A percentile compares a stretch with the other conserved stretches of the same genome.
Evolutionary conservation across 352 stramenopile genomes (phyloP).

Genomic region (Globisporangium abappressorium): DNA sequence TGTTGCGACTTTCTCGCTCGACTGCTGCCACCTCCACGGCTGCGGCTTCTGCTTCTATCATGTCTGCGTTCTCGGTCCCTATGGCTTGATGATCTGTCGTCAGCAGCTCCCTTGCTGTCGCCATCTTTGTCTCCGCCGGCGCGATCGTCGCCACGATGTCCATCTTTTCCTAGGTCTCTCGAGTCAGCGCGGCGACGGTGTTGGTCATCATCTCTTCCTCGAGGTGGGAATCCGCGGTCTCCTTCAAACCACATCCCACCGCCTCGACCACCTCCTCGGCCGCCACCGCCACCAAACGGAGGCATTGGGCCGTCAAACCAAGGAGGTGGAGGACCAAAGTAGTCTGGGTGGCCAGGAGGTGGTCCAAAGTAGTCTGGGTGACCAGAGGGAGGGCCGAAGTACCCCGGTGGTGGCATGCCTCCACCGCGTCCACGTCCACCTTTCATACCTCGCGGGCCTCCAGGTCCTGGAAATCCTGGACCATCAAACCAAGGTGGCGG

Average conservation of each 20-base stretch:
- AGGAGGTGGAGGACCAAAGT: conserved; percentile 62
- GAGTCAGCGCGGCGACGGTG: conserved; percentile 43
- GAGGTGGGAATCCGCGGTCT: conserved; percentile 31
- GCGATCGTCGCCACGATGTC: conserved; percentile 14
- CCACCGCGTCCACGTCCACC: conserved; percentile 46
- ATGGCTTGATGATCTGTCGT: background rate
- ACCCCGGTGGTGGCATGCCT: conserved; percentile 59
- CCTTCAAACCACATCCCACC: conserved; percentile 45
- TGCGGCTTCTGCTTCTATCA: conserved; percentile 40
- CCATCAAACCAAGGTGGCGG: conserved; percentile 79
- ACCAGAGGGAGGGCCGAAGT: conserved; percentile 57
- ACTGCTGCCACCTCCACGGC: conserved; percentile 27
- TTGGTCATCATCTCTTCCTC: conserved; percentile 40
- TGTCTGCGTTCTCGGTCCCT: conserved; percentile 21
- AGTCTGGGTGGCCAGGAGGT: conserved; percentile 69
- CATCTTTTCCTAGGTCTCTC: conserved; percentile 36
- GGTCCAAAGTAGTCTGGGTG: conserved; percentile 70
- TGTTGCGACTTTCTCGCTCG: conserved; percentile 15
- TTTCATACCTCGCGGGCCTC: conserved; percentile 30
- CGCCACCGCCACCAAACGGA: conserved; percentile 45
- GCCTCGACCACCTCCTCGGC: conserved; percentile 33
- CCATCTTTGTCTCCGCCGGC: conserved; percentile 22
- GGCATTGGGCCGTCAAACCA: conserved; percentile 69
- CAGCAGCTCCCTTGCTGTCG: conserved; percentile 21
- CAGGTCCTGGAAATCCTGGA: conserved; percentile 49